Percentiles rank a stretch among this genome's conserved stretches.
Evolutionary conservation across 176 grass and related monocot genomes (phyloP).

Genomic region (Alopecurus myosuroides): DNA sequence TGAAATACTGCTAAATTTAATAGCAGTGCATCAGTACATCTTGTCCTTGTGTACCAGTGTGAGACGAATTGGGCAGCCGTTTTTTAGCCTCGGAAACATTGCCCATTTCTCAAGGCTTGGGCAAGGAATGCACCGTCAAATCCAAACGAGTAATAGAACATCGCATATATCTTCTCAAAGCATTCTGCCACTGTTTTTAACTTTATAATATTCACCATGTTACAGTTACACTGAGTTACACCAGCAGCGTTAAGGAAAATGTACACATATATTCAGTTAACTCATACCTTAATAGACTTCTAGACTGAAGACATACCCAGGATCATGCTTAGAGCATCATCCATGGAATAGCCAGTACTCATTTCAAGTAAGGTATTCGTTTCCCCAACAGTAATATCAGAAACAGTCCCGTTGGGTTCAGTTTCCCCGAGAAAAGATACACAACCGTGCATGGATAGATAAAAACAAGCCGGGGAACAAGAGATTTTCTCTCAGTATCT

Average conservation of each 20-base stretch:
- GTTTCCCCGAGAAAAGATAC: conserved; percentile 39
- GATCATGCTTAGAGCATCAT: conserved; percentile 71
- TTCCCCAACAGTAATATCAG: conserved; percentile 47
- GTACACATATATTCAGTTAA: background rate
- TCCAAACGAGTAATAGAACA: background rate
- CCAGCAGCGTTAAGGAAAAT: background rate
- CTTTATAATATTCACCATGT: conserved; percentile 13
- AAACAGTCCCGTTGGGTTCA: conserved; percentile 46
- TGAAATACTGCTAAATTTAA: background rate
- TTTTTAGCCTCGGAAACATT: conserved; percentile 85
- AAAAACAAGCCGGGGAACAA: conserved; percentile 84
- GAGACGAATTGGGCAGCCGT: conserved; percentile 65
- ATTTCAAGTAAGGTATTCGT: conserved; percentile 74
- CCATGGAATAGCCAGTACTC: conserved; percentile 81
- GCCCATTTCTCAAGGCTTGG: conserved; percentile 72
- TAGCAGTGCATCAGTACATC: background rate
- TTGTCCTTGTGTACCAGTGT: conserved; percentile 18
- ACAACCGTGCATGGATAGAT: conserved; percentile 61
- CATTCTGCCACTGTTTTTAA: background rate
- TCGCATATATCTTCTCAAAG: background rate
- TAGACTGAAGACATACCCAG: conserved; percentile 62
- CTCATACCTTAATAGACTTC: conserved; percentile 68
- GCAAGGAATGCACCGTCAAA: background rate
- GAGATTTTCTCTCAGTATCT: conserved; percentile 66
- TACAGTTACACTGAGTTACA: conserved; percentile 28